phyloP scores from a whole-genome alignment of 306 rosid species.

The Betula pendula region DNA sequence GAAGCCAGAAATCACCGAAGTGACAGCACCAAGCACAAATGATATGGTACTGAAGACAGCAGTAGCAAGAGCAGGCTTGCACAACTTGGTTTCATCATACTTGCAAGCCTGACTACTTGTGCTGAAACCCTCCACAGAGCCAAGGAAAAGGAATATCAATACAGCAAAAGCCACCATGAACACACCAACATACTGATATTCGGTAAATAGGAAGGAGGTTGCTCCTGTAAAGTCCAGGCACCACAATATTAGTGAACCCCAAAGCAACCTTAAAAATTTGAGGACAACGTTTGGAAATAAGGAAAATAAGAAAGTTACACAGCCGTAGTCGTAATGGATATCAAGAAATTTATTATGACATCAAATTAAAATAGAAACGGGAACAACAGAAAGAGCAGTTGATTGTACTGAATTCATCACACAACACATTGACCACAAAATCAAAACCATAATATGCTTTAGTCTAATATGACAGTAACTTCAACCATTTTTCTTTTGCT shows the following conservation, averaged over 20 bases:
- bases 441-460: not conserved
- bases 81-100: conserved; percentile 56
- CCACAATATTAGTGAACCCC: conserved; percentile 25
- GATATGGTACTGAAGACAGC: conserved; percentile 81
- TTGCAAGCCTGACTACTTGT: conserved; percentile 65
- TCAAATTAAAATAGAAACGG: not conserved
- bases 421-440: no score
- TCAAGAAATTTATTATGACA: not conserved
- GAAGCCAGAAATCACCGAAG: conserved; percentile 86
- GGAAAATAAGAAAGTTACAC: not conserved
- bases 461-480: not conserved
- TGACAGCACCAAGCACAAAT: conserved; percentile 81
- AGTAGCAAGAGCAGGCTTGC: conserved; percentile 92
- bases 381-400: not conserved
- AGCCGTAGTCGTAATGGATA: not conserved
- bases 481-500: not conserved
- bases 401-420: no score
- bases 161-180: conserved; percentile 87
- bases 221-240: conserved; percentile 63
- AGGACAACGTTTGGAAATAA: not conserved
- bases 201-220: conserved; percentile 88
- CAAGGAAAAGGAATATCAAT: conserved; percentile 90
- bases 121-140: conserved; percentile 93
- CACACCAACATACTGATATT: conserved; percentile 73
- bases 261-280: conserved; percentile 2